Conservation (phyloP, 2,329 filamentous ascomycete species). For the Neoarthrinium moseri region DNA sequence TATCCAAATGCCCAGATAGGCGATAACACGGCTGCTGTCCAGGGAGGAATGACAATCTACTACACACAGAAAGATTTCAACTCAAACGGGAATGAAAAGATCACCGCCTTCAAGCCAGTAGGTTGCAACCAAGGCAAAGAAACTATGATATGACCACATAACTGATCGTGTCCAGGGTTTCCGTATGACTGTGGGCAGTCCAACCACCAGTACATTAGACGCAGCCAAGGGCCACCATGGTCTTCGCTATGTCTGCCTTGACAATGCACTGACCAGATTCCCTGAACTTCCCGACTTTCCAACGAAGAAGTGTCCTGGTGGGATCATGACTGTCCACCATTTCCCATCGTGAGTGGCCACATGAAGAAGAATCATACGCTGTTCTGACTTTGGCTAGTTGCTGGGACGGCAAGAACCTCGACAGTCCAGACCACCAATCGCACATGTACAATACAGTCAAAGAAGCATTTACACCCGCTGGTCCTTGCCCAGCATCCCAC, state of each 20-base stretch:
- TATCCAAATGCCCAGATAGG: constrained; percentile 17
- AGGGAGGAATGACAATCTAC: constrained; percentile 13
- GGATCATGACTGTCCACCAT: constrained; percentile 41
- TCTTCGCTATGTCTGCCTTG: constrained; percentile 39
- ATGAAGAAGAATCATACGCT: neutral
- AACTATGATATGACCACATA: neutral
- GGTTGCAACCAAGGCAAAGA: too few relatives aligned
- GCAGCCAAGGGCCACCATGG: constrained; percentile 30
- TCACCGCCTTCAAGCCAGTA: constrained; percentile 25
- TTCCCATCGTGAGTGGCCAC: constrained; percentile 41
- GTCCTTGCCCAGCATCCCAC: constrained; percentile 36
- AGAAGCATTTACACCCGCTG: constrained; percentile 25
- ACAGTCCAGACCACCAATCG: constrained; percentile 43
- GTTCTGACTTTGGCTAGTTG: constrained; percentile 28
- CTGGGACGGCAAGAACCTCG: constrained; percentile 49
- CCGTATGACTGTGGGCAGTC: constrained; percentile 39
- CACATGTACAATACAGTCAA: constrained; percentile 31
- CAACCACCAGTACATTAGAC: constrained; percentile 29
- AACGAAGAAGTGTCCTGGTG: constrained; percentile 33
- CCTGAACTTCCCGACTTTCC: constrained; percentile 40
- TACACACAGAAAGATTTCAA: constrained; percentile 15
- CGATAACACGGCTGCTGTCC: neutral
- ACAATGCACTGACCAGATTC: constrained; percentile 37
- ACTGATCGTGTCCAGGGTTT: constrained; percentile 30
- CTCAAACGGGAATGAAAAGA: constrained; percentile 32